Percentiles rank a stretch among this genome's conserved stretches.
These are phyloP conservation scores for Triticum turgidum DNA, from an alignment of 176 grass and related monocot species.

Conservation along the genomic window DNA sequence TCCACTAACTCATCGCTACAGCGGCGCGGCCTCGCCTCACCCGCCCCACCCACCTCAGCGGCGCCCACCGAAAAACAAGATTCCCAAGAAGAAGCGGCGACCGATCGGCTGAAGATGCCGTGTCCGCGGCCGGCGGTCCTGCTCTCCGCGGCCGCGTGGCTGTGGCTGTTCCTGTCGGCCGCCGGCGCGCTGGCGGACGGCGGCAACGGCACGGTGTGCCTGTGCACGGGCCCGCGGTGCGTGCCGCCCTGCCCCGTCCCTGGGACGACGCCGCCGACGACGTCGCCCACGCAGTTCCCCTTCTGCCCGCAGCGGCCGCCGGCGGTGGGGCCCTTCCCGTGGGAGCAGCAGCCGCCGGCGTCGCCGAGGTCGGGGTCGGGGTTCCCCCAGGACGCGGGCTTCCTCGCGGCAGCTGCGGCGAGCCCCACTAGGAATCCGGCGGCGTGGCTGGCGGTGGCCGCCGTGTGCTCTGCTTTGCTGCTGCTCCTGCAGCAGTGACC, in stretches of 20 bases:
- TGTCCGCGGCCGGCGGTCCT: neutral
- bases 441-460: too few relatives aligned
- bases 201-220: neutral
- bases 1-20: neutral
- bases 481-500: too few relatives aligned
- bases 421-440: too few relatives aligned
- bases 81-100: too few relatives aligned
- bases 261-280: neutral
- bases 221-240: neutral
- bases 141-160: neutral
- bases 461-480: too few relatives aligned
- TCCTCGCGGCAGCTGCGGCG: too few relatives aligned
- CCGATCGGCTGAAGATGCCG: neutral
- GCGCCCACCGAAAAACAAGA: neutral
- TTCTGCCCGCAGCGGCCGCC: slow-evolving; percentile 44
- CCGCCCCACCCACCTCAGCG: neutral
- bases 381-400: neutral
- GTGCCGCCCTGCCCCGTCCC: slow-evolving; percentile 17
- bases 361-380: neutral
- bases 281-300: slow-evolving; percentile 21
- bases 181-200: too few relatives aligned
- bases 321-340: slow-evolving; percentile 28
- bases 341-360: slow-evolving; percentile 20
- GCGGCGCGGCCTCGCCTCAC: neutral
- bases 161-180: too few relatives aligned